Conservation (phyloP, 2,329 filamentous ascomycete genomes). For the Chrysosporium queenslandicum region DNA sequence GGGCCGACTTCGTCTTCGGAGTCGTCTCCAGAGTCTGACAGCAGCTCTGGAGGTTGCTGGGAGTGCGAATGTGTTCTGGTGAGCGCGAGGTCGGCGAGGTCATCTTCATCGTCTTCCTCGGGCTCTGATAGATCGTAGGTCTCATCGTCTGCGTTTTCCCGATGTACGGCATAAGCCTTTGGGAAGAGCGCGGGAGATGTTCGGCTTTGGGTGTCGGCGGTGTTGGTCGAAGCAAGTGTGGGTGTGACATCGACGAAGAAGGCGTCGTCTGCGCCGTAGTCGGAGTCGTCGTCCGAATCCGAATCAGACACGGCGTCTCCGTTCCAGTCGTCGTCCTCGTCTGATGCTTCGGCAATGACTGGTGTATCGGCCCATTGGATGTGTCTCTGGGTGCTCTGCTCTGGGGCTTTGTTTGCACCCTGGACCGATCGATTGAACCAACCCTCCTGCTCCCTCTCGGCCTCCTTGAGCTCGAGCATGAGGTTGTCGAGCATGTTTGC, state of each 20-base stretch:
- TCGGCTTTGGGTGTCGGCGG: background rate
- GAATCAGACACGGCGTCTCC: slow-evolving; percentile 41
- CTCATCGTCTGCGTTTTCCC: slow-evolving; percentile 31
- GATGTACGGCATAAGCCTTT: background rate
- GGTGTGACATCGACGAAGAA: slow-evolving; percentile 12
- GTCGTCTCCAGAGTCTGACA: slow-evolving; percentile 54
- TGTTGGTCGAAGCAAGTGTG: background rate
- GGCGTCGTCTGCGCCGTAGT: slow-evolving; percentile 36
- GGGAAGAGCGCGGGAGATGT: background rate
- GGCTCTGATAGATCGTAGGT: slow-evolving; percentile 32
- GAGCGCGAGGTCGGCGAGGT: slow-evolving; percentile 52
- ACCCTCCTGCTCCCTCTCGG: slow-evolving; percentile 87
- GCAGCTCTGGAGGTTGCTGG: slow-evolving; percentile 58
- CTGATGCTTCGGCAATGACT: slow-evolving; percentile 61
- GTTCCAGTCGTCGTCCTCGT: slow-evolving; percentile 52
- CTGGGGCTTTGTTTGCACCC: slow-evolving; percentile 46
- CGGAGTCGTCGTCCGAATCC: slow-evolving; percentile 43
- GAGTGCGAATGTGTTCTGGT: slow-evolving; percentile 57
- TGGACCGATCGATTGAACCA: slow-evolving; percentile 97
- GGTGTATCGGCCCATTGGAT: slow-evolving; percentile 74
- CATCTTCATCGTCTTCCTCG: slow-evolving; percentile 36
- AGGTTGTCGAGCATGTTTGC: slow-evolving; percentile 94
- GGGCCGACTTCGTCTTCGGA: slow-evolving; percentile 65
- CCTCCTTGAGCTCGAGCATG: slow-evolving; percentile 84
- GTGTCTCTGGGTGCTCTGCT: slow-evolving; percentile 50